These are phyloP conservation scores for Colletotrichum sp. DNA, from an alignment of 2,329 filamentous ascomycete species.

Conservation along the genomic window DNA sequence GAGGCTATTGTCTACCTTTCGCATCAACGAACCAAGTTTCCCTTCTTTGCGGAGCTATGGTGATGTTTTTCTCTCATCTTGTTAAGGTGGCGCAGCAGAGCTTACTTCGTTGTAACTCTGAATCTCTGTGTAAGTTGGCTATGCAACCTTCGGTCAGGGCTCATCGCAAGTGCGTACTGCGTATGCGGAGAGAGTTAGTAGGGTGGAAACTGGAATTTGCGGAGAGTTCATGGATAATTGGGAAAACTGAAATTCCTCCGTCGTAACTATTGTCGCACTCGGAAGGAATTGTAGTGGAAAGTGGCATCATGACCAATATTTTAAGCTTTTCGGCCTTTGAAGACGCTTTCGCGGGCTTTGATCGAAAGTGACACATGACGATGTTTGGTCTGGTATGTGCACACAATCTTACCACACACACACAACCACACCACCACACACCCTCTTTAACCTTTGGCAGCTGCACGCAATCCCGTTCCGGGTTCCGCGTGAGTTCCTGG, in stretches of 20 bases:
- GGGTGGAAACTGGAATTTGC: neutral
- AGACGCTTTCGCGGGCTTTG: conserved; percentile 18
- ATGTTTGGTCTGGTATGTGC: conserved; percentile 6
- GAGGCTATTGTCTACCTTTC: neutral
- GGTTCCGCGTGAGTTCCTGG: neutral
- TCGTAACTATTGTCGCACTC: neutral
- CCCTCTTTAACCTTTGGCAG: conserved; percentile 15
- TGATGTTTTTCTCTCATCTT: neutral
- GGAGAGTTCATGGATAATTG: neutral
- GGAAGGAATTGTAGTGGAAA: neutral
- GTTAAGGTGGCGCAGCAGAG: conserved; percentile 3
- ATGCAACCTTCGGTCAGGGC: neutral
- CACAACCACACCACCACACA: neutral
- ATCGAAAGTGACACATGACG: conserved; percentile 17
- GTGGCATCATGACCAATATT: neutral
- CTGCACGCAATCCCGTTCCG: conserved; percentile 19
- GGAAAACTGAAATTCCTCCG: neutral
- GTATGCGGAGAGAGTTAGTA: neutral
- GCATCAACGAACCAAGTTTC: neutral
- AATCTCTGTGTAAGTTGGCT: neutral
- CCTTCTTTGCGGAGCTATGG: neutral
- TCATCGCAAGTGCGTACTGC: neutral
- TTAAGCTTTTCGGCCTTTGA: conserved; percentile 20
- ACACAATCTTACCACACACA: neutral
- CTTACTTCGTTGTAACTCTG: neutral